Conservation (phyloP, 164 flowering plant genomes). For the Euptelea pleiosperma region DNA sequence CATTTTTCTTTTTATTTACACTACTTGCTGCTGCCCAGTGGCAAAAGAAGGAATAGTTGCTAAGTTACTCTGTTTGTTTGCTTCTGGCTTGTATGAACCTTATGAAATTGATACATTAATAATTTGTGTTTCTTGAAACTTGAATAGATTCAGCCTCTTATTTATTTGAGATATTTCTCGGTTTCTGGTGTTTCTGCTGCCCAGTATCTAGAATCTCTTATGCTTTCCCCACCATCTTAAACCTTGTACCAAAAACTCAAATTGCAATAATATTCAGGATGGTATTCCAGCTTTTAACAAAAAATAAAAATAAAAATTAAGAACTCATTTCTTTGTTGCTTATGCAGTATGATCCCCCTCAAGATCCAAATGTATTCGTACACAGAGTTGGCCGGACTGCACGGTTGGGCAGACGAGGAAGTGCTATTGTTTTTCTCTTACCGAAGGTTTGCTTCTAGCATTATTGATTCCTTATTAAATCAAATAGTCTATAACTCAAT, state of each 20-base stretch:
- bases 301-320: too few relatives aligned
- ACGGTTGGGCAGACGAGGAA: conserved; percentile 82
- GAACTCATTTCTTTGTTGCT: conserved; percentile 10
- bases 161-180: not conserved
- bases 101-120: not conserved
- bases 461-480: not conserved
- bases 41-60: not conserved
- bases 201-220: too few relatives aligned
- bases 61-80: not conserved
- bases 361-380: conserved; percentile 85
- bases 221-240: too few relatives aligned
- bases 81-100: not conserved
- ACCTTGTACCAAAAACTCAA: not conserved
- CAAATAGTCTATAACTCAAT: not conserved
- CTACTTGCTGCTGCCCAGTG: too few relatives aligned
- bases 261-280: not conserved
- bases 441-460: conserved; percentile 61
- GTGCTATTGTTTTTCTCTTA: conserved; percentile 68
- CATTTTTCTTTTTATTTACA: too few relatives aligned
- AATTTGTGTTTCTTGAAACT: too few relatives aligned
- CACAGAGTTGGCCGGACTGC: conserved; percentile 98
- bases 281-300: not conserved
- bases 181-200: not conserved
- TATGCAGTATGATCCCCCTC: conserved; percentile 96
- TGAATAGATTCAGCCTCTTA: too few relatives aligned